These are phyloP conservation scores for Volvox africanus DNA, from an alignment of 139 green algal genomes.

Conservation along the genomic window DNA sequence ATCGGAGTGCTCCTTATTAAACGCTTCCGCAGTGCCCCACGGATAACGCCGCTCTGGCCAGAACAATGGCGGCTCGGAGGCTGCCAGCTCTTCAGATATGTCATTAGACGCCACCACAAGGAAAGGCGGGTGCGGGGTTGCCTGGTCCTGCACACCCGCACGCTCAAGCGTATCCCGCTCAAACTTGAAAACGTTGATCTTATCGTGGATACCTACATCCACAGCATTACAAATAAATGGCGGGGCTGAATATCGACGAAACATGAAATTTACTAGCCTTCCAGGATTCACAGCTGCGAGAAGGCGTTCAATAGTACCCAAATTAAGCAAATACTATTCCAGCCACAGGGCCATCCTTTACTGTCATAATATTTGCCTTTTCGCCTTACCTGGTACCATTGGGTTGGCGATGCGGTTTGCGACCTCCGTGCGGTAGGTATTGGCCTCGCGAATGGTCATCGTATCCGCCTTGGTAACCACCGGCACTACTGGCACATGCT, in stretches of 20 bases:
- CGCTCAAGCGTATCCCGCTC: constrained; percentile 78
- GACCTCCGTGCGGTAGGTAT: constrained; percentile 73
- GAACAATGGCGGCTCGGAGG: constrained; percentile 66
- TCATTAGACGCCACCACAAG: constrained; percentile 79
- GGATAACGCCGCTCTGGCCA: constrained; percentile 82
- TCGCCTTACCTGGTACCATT: constrained; percentile 58
- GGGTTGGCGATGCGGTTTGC: constrained; percentile 73
- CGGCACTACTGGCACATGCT: constrained; percentile 78
- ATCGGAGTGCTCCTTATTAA: constrained; percentile 86
- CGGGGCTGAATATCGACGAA: too few relatives aligned
- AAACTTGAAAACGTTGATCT: constrained; percentile 86
- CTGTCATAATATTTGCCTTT: too few relatives aligned
- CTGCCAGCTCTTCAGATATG: constrained; percentile 69
- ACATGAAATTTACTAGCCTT: too few relatives aligned
- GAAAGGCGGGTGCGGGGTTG: constrained; percentile 66
- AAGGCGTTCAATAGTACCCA: too few relatives aligned
- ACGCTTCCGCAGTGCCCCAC: constrained; percentile 80
- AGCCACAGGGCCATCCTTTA: too few relatives aligned
- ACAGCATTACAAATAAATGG: neutral
- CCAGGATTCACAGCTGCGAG: too few relatives aligned
- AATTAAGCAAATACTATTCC: too few relatives aligned
- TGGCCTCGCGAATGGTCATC: constrained; percentile 83
- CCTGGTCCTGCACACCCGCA: constrained; percentile 65
- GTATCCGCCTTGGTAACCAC: constrained; percentile 85
- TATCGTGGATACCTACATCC: constrained; percentile 57